Base-by-base conservation (phyloP, 164 flowering plant species). In the Chloranthus sessilifolius region DNA sequence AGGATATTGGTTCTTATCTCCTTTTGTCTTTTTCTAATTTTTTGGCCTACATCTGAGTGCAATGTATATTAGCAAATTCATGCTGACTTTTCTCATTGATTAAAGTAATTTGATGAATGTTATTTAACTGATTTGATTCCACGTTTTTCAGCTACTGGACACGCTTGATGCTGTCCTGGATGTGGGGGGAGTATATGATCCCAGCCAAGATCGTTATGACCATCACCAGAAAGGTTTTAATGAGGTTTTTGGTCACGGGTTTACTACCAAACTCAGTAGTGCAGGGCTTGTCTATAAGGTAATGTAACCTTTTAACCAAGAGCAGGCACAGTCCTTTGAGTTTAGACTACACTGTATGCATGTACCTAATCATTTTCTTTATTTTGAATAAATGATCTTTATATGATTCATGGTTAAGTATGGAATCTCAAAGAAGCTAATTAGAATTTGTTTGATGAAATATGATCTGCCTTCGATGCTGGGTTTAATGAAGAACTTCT, bases 231-330 rank as follows among this genome's bases (percentile, higher is more conserved):
- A 79, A 55, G 82, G 82, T 6, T 81, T 81, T 63, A 55, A 55
- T 9, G 82, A 78, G 69, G 72, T 69, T 54, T 70, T 81, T 64
- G 84, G 88, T 3, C 71, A 74, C 69, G 88, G 84, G 4, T 78
- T 78, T 48, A 42, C 43, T 20, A 78, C 82, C 52, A 81, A 81
- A 53, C 82, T 81, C 44, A 81, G 84, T 48, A 81, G 82, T 55
- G 82, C 82, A 52, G 84, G 84, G 1, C 80, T 81, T 63, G 74
- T 78, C 30, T 78, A 74, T 49, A 81, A 81, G 83, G 85, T 77
- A 65, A 11, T 16, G 19, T 28, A 8, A 9, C 27, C 11, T 41
- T 3, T 10, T 5, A 37, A 17, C 6, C 11, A 37, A 9, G n/a
- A n/a, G n/a, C n/a, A 3, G 2, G 7, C 19, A 14, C 7, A n/a